A percentile compares a stretch with the other conserved stretches of the same genome.
These are phyloP conservation scores for Scytalidium sp. DNA, from an alignment of 2,329 filamentous ascomycete species.

Conservation along the genomic window DNA sequence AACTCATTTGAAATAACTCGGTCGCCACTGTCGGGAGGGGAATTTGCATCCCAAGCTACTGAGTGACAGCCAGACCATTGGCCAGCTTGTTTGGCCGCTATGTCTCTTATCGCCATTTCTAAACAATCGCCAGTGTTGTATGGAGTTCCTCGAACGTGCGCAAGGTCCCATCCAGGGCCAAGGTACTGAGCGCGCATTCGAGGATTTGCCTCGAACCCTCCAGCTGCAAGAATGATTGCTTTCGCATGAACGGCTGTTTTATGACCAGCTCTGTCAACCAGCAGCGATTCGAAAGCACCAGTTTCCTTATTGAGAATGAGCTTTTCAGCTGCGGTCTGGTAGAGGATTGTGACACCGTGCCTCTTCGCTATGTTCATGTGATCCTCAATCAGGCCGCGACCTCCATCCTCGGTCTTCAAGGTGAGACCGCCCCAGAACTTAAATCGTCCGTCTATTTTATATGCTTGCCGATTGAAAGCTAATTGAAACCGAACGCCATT, in stretches of 20 bases:
- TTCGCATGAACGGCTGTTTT: conserved; percentile 28
- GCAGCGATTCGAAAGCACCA: conserved; percentile 30
- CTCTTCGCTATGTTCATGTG: conserved; percentile 40
- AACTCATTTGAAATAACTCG: conserved; percentile 61
- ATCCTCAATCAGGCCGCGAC: conserved; percentile 54
- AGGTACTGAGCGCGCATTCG: conserved; percentile 50
- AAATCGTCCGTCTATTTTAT: conserved; percentile 55
- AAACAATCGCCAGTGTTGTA: conserved; percentile 62
- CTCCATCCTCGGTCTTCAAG: conserved; percentile 57
- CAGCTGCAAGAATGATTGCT: conserved; percentile 53
- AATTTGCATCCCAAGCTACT: conserved; percentile 63
- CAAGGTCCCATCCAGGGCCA: conserved; percentile 61
- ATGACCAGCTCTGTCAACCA: conserved; percentile 20
- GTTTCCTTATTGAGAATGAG: conserved; percentile 30
- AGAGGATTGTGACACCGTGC: conserved; percentile 42
- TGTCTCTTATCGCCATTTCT: conserved; percentile 46
- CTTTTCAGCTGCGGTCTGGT: conserved; percentile 41
- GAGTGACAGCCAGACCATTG: conserved; percentile 65
- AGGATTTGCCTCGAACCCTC: conserved; percentile 62
- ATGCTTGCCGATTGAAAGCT: conserved; percentile 64
- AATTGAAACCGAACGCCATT: conserved; percentile 57
- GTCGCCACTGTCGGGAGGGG: conserved; percentile 51
- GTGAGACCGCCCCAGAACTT: conserved; percentile 67
- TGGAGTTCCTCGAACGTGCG: conserved; percentile 59
- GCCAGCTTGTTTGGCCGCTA: conserved; percentile 49